Evolutionary conservation across 306 rosid species (phyloP).

Genomic region (Myrica gale): DNA sequence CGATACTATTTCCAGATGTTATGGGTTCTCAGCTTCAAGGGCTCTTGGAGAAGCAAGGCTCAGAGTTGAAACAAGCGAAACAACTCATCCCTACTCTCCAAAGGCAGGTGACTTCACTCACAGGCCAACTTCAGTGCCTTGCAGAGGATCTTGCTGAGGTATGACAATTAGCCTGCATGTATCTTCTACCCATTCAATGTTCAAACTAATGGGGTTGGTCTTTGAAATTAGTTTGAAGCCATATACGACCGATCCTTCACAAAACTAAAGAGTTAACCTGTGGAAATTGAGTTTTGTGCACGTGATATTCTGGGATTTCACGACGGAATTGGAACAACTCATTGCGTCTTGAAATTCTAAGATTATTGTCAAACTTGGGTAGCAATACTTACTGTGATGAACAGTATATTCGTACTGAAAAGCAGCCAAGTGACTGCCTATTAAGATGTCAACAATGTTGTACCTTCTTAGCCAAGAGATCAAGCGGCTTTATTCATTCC

Average conservation of each 20-base stretch:
- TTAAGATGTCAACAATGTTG: neutral
- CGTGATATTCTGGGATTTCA: too few species aligned
- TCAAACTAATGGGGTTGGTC: neutral
- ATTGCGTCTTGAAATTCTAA: too few species aligned
- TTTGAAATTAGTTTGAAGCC: neutral
- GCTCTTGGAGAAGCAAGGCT: constrained; percentile 72
- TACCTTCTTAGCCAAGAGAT: neutral
- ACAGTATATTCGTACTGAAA: neutral
- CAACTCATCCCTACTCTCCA: constrained; percentile 88
- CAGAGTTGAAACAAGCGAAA: constrained; percentile 86
- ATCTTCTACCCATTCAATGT: neutral
- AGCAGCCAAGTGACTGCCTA: neutral
- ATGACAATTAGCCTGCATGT: constrained; percentile 9
- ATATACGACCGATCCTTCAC: neutral
- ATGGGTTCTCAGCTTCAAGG: constrained; percentile 78
- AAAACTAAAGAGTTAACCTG: neutral
- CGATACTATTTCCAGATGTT: constrained; percentile 80
- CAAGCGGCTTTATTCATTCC: neutral
- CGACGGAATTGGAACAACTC: too few species aligned
- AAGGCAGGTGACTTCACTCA: constrained; percentile 87
- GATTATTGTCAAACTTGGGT: neutral
- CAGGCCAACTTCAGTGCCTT: constrained; percentile 89
- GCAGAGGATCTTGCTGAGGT: constrained; percentile 98
- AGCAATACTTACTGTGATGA: neutral
- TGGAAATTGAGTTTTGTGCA: neutral